Evolutionary conservation across 768 basidiomycete species (phyloP).

Genomic region (Lanmaoa rubissima): DNA sequence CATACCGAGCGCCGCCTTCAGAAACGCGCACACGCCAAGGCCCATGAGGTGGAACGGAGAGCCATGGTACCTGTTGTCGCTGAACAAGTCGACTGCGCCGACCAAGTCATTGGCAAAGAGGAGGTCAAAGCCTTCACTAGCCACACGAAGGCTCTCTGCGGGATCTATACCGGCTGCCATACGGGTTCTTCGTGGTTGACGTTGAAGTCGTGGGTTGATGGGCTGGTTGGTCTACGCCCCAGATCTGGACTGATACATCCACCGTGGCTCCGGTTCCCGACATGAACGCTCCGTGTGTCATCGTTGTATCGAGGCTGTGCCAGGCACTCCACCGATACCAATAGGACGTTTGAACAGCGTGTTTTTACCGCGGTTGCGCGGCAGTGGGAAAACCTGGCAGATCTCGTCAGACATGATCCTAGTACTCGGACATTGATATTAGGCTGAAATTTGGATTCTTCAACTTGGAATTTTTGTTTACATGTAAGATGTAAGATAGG

Average conservation of each 20-base stretch:
- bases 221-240: neutral
- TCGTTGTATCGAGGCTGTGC: too few relatives aligned
- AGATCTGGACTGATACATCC: neutral
- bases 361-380: too few relatives aligned
- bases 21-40: constrained; percentile 66
- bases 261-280: constrained; percentile 11
- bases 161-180: constrained; percentile 23
- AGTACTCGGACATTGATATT: too few relatives aligned
- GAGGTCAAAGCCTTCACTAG: constrained; percentile 57
- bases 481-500: too few relatives aligned
- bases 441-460: too few relatives aligned
- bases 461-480: too few relatives aligned
- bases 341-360: too few relatives aligned
- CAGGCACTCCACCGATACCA: too few relatives aligned
- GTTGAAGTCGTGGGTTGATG: constrained; percentile 2
- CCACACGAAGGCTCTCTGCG: constrained; percentile 32
- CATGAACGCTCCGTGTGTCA: neutral
- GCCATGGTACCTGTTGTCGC: constrained; percentile 26
- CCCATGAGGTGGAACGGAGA: constrained; percentile 76
- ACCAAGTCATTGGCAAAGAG: constrained; percentile 69
- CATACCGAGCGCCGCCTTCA: constrained; percentile 80
- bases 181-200: neutral
- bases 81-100: constrained; percentile 51
- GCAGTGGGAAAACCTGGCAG: too few relatives aligned
- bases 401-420: too few relatives aligned